Evolutionary conservation across 257 asterid genomes (phyloP), one percentile per base, ranked within the genome.

Genomic region (Voacanga thouarsii): DNA sequence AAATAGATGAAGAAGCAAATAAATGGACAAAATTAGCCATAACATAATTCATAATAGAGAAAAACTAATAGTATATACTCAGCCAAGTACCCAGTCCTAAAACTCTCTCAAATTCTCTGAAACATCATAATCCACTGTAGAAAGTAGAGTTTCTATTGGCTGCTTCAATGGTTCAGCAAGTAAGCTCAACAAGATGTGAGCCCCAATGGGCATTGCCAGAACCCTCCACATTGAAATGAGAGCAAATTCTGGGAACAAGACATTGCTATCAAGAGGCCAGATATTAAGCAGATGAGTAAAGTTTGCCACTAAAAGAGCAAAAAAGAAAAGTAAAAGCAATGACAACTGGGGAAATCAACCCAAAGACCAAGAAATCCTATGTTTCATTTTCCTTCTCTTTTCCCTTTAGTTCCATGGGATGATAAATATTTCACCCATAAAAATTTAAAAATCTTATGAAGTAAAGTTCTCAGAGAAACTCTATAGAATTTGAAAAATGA

Each of bases 191-290:
- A 96, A 87, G 23, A 90, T 88, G 88, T 96, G 99, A 72, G 98
- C 97, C 75, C 99, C 99, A 81, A 85, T 87, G 53, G 99, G 98
- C 85, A 90, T 83, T 74, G 94, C 93, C 56, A 98, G 97, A 79
- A 93, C 92, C 86, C 99, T 90, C 99, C 99, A 92, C 98, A 93
- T 92, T 56, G 98, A 93, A 71, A 92, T 92, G 82, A 96, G 96
- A 75, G 99, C 94, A 72, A 96, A 96, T 84, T 96, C 99, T 82
- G 97, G 89, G 85, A 96, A 96, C 83, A 96, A 91, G 81, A 96
- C 79, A 81, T 96, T 96, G 94, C 99, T 96, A 78, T 80, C 75
- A 60, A 37, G 7, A 55, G 33, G 43, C 60, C 28, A 53, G 33
- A 53, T 10, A 30, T 30, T 30, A 53, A 55, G 64, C 75, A 72